Evolutionary conservation across 345 rosid species (phyloP).

Genomic region (Citropsis articulata): DNA sequence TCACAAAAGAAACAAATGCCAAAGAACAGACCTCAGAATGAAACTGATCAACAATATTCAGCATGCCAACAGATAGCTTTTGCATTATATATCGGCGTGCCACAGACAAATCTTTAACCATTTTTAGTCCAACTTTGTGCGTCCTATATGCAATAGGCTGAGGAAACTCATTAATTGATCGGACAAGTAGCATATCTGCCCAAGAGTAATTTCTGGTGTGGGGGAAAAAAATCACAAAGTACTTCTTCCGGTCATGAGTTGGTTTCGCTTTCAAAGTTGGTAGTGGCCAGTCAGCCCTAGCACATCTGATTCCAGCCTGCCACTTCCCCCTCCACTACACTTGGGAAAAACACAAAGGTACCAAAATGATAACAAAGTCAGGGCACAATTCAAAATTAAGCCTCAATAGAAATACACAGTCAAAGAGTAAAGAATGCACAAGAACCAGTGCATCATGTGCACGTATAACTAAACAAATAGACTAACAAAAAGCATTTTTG

Average conservation of each 20-base stretch:
- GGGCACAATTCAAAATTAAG: neutral
- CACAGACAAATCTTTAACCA: constrained; percentile 80
- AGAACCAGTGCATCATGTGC: neutral
- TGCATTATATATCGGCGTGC: constrained; percentile 82
- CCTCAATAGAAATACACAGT: constrained; percentile 1
- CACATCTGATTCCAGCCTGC: constrained; percentile 95
- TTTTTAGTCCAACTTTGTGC: constrained; percentile 68
- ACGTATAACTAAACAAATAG: neutral
- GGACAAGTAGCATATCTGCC: constrained; percentile 93
- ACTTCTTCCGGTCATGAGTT: constrained; percentile 88
- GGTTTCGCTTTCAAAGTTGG: constrained; percentile 94
- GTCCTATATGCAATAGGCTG: constrained; percentile 84
- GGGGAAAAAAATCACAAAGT: constrained; percentile 88
- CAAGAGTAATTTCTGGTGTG: constrained; percentile 94
- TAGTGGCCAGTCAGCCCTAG: constrained; percentile 90
- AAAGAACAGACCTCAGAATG: constrained; percentile 56
- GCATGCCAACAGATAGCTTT: constrained; percentile 83
- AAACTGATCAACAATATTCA: constrained; percentile 84
- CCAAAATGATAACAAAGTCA: constrained; percentile 16
- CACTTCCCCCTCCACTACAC: constrained; percentile 97
- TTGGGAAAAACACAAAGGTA: constrained; percentile 25
- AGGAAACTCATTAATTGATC: constrained; percentile 71
- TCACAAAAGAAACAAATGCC: neutral
- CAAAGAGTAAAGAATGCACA: neutral
- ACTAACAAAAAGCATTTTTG: neutral